Base-by-base conservation (phyloP, 495 filamentous ascomycete genomes). In the Pseudoneurospora amorphoporcata region DNA sequence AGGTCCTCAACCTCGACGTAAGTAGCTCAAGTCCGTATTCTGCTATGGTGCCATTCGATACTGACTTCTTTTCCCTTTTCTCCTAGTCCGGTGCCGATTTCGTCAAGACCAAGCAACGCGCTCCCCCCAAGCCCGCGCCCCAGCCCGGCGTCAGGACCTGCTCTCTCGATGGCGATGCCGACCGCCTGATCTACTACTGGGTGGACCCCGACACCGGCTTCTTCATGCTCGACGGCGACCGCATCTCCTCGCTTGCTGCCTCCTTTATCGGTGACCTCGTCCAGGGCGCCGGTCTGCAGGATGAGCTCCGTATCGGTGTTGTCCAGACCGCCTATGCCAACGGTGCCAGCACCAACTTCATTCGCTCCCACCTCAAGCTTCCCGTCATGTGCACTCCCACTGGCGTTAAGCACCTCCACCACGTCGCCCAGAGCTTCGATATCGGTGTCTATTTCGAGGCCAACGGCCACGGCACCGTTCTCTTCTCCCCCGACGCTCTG, bases 321-420 rank as follows among this genome's bases (percentile, higher is more conserved):
- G 90, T 99, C 7, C 96, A 99, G 82, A 98, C 95, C 6, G 95
- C 95, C 23, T 99, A 99, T 80, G 96, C 95, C 80, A 99, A 99
- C 80, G 95, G 96, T 42, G 89, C 94, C n/a, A 93, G 91, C 79
- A 99, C 96, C 16, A 89, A 92, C 71, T 98, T 97, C 81, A 91
- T 99, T 70, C 88, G 90, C 72, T 90, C 95, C 78, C 90, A 91
- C 72, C 88, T 99, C 37, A 92, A 93, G 76, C 89, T 99, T 35
- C 93, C 93, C 23, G 93, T 95, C 29, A 89, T 95, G 71, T 98
- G 92, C 87, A 98, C 95, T 14, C 89, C 93, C 58, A 99, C 95
- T 2, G 95, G 95, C 77, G 96, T 99, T 61, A 99, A 99, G 85
- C 90, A 97, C 79, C 91, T 99, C 47, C 95, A 99, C 83, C 96